Evolutionary conservation across 371 early-diverging fungal genomes (phyloP), one percentile per base, ranked within the genome.

Genomic region (Apophysomyces ossiformis): DNA sequence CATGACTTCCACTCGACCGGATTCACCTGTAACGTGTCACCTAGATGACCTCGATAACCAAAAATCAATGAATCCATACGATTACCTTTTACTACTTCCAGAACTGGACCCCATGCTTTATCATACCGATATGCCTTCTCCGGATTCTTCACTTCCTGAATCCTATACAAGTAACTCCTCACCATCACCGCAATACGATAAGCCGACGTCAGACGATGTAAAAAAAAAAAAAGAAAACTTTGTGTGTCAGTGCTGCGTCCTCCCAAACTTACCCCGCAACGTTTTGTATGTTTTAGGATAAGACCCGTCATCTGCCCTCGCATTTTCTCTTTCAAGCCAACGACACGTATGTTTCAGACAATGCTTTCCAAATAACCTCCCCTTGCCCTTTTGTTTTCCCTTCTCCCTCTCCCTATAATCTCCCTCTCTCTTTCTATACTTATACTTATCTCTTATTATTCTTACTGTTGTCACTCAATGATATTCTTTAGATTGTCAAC

Each of bases 61-160:
- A 16, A 18, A 32, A 36, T 37, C 13, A 58, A n/a, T 63, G 64
- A 41, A 60, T 7, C 43, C 60, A 43, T 41, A 16, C 21, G 60
- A 63, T 38, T 63, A 56, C 13, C 21, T 63, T 13, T 36, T 56
- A 37, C 57, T 63, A 16, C 39, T 63, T 37, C 57, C 64, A 26
- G 64, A 63, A 37, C n/a, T 60, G 5, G 41, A 41, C 12, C 38
- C 37, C 13, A 37, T 56, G n/a, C 21, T 50, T 18, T 50, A 50
- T 11, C 54, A 50, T 18, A 50, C 54, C 0, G 54, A 50, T 21
- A 18, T 50, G 21, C 21, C 54, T 21, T 50, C 54, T 4, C 54
- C 54, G 4, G 54, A 50, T 50, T 16, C 54, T 50, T 50, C 54
- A 21, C 21, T 50, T 18, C n/a, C n/a, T 6, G 21, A 50, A 7